Base-by-base conservation (phyloP, 139 green algal genomes). In the Klebsormidium nitens region DNA sequence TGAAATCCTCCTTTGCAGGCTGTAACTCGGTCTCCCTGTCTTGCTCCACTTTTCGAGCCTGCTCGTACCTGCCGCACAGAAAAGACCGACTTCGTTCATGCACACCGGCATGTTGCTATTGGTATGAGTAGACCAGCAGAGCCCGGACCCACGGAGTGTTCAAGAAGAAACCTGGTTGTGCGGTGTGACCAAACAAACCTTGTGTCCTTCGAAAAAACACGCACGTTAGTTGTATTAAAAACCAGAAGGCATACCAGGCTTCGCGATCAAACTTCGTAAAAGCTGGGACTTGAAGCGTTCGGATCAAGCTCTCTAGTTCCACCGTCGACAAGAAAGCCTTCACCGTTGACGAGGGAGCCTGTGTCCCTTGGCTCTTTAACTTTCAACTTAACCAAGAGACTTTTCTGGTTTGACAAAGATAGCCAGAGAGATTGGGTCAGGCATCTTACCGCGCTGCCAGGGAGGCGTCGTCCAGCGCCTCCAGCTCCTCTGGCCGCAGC, bases 401-500 rank as follows among this genome's bases (percentile, higher is more conserved):
- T 14, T 26, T 14, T 8, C 42, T 50, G 8, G 42, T 14, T 50
- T 8, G 42, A 8, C 36, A 69, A 14, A 8, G 8, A 36, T 26
- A 64, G 48, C 17, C 32, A 71, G 5, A 70, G 5, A 65, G 5
- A 64, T 5, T 37, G 49, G 31, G n/a, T 11, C 5, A 65, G 29
- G 55, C 23, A 2, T 6, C 67, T 2, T 74, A 75, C 67, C 74
- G 73, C 36, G 62, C 65, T 36, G 71, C 71, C 1, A 79, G 63
- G 1, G 65, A 40, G 17, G 66, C 84, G 36, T 95, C 87, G 69
- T 95, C 88, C 50, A 97, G 81, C 0, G 87, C 83, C 75, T 97
- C 92, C 32, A 97, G 84, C 75, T 97, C 92, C 70, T 95, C 89
- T 1, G 92, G 92, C 23, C 85, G 85, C 35, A 97, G 71, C 1